Evolutionary conservation across 192 early-diverging fungal species (phyloP), one percentile per base, ranked within the genome.

Genomic region (Linnemannia schmuckeri): DNA sequence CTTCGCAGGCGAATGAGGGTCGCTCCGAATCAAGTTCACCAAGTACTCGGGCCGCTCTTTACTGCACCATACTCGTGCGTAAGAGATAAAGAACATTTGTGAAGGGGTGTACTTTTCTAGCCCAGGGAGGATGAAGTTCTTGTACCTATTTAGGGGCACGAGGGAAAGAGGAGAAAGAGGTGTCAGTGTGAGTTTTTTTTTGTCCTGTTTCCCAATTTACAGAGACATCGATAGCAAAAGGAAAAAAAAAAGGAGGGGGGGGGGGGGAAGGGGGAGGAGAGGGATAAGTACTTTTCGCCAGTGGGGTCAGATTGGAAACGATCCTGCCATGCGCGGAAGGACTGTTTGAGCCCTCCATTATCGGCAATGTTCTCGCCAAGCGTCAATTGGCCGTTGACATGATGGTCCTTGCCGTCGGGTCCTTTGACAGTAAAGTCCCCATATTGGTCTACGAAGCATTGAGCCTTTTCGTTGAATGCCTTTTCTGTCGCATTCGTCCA

Each of bases 301-400:
- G 80, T 73, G 30, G 94, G 69, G 22, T 77, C 79, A 44, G 46
- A 66, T 44, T 63, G 20, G 35, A 52, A 68, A 37, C 83, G 55
- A 2, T 37, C 33, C 40, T 47, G 27, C 81, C 81, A 88, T 4
- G 77, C 74, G n/a, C 70, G 70, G 66, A 87, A 76, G 12, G 78
- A 7, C 63, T 41, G 55, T 54, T 54, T 86, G 88, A 94, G 8
- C 10, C 95, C 95, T 2, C 93, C 94, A 85, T 93, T 94, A 78
- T 96, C 95, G 1, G 94, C 94, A 37, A 96, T 55, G 75, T 96
- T 96, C 79, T 94, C 93, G 22, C 89, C 91, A 8, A 94, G 63
- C 0, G 93, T 94, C 44, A 88, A 66, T 57, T 82, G 80, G 22
- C 94, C 94, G 63, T 95, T 90, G 63, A 95, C 81, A 63, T 93